Evolutionary conservation across 495 filamentous ascomycete genomes (phyloP), one percentile per base, ranked within the genome.

Genomic region (Cladorrhinum samala): DNA sequence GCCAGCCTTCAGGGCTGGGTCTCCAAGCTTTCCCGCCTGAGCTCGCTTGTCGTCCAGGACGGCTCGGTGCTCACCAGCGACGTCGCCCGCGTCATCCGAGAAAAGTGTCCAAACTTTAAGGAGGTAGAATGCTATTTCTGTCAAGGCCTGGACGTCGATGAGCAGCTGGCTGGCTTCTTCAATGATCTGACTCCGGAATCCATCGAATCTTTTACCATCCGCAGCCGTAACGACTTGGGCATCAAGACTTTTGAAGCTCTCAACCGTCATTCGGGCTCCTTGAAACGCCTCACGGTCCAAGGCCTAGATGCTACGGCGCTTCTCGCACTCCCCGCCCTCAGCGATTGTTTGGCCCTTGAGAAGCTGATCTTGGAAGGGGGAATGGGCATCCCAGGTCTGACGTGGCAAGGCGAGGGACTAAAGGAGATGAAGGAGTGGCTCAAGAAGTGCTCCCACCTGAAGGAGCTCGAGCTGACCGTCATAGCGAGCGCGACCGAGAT

Each of bases 101-200:
- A 72, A 36, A 69, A 78, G 58, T 91, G 86, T 53, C 81, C 77
- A 2, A 59, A 74, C 9, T 86, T 91, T 57, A 72, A 78, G 39
- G 70, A 77, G 25, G 59, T 91, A 17, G 77, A 71, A 18, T 80
- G 85, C 47, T 84, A 73, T 51, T 65, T 56, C 39, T 72, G 57
- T 43, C 23, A 55, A 11, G 62, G 65, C 0, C 70, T 72, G 37
- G 70, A 75, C 40, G 67, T 77, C 16, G 83, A 85, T 54, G 56
- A 73, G 19, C 64, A 80, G 33, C 63, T 88, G 33, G 78, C 82
- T 2, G 65, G 67, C 16, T 85, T 89, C 53, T 73, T 91, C 19
- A 64, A 63, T 24, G 70, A 71, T 2, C 67, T 91, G 11, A 72
- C 59, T 7, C 75, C 77, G 0, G 76, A 88, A 50, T 79, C 77